Conservation (phyloP, 306 rosid species). For the Medicago lupulina region DNA sequence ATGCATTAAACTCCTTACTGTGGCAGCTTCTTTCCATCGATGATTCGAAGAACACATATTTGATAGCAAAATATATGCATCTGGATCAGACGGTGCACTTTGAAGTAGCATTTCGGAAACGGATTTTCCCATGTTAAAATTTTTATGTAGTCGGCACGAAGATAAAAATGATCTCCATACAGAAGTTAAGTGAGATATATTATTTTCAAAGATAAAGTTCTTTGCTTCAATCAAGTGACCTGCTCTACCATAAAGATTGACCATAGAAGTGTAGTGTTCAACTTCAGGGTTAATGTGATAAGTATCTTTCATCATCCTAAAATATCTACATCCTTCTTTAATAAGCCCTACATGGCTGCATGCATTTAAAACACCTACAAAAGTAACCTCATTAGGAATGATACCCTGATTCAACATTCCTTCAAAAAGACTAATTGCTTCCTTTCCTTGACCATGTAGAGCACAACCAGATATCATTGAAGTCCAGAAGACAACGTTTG, state of each 20-base stretch:
- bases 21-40: conserved; percentile 81
- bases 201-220: conserved; percentile 62
- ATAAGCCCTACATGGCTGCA: conserved; percentile 86
- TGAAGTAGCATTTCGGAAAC: conserved; percentile 65
- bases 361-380: conserved; percentile 78
- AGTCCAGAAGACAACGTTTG: conserved; percentile 76
- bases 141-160: conserved; percentile 72
- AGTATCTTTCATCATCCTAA: conserved; percentile 75
- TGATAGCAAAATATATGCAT: conserved; percentile 68
- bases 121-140: conserved; percentile 76
- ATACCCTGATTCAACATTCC: conserved; percentile 65
- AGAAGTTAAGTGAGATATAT: conserved; percentile 62
- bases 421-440: conserved; percentile 65
- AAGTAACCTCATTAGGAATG: conserved; percentile 79
- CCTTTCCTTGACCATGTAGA: conserved; percentile 72
- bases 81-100: conserved; percentile 71
- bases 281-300: conserved; percentile 65
- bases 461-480: conserved; percentile 83
- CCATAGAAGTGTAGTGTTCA: conserved; percentile 87
- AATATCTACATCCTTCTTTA: conserved; percentile 73
- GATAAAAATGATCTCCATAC: conserved; percentile 83
- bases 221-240: conserved; percentile 70
- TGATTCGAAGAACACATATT: conserved; percentile 66
- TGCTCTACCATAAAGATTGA: conserved; percentile 90
- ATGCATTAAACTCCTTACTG: conserved; percentile 69